Conservation (phyloP, 2,329 filamentous ascomycete genomes). For the Graphilbum ipis-grandicollis region DNA sequence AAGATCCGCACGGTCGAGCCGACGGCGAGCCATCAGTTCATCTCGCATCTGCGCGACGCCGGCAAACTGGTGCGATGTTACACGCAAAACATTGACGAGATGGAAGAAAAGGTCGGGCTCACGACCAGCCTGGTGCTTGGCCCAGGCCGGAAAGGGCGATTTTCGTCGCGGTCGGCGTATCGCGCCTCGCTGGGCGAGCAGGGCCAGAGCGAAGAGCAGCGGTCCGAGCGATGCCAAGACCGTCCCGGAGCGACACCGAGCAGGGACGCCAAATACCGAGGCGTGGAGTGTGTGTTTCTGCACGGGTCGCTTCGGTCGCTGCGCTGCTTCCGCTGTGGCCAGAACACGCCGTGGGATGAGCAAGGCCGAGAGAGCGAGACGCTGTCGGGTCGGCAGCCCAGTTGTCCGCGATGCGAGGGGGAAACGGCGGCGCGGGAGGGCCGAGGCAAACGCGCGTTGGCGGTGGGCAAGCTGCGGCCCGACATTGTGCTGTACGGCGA, state of each 20-base stretch:
- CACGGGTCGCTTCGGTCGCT: constrained; percentile 51
- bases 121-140: constrained; percentile 44
- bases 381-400: constrained; percentile 46
- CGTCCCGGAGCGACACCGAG: constrained; percentile 1
- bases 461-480: constrained; percentile 49
- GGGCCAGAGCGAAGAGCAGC: not conserved
- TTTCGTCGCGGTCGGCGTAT: constrained; percentile 22
- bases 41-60: constrained; percentile 46
- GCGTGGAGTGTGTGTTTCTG: constrained; percentile 51
- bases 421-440: constrained; percentile 45
- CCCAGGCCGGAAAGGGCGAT: constrained; percentile 42
- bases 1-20: constrained; percentile 46
- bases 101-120: constrained; percentile 53
- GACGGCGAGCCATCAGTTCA: constrained; percentile 50
- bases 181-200: constrained; percentile 2
- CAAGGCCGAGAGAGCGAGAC: constrained; percentile 35
- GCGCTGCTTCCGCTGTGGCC: constrained; percentile 44
- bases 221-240: constrained; percentile 1
- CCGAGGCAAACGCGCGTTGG: constrained; percentile 47
- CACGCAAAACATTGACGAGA: constrained; percentile 59
- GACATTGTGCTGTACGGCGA: constrained; percentile 63
- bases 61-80: constrained; percentile 56
- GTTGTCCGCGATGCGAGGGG: constrained; percentile 47
- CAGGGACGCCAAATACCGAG: constrained; percentile 16
- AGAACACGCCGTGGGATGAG: constrained; percentile 42